Base-by-base conservation (phyloP, 257 asterid genomes). In the Nicotiana tomentosiformis region DNA sequence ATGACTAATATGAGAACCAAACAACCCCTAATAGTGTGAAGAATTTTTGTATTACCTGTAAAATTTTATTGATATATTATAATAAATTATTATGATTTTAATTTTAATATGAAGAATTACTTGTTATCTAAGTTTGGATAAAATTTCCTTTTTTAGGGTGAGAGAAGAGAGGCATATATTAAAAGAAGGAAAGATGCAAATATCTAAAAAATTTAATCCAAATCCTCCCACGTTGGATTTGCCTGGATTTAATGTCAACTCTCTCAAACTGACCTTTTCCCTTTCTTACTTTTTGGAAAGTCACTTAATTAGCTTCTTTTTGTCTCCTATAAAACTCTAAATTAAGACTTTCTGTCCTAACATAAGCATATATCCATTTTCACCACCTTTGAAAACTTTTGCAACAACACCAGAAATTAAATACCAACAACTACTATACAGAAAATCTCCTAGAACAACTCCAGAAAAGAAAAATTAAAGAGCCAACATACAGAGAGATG, bases 161-260 rank as follows among this genome's bases (percentile, higher is more conserved):
- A 43, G 35, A 43, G 8, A 1, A 74, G 56, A 74, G 61, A 46
- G 62, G 80, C 23, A 74, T 3, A 46, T 74, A 23, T 74, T 23
- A 74, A 72, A 49, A 74, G 61, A 74, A 70, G 35, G 78, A 70
- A 70, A 70, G 1, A 43, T 43, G 46, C 12, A 49, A 74, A 74
- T 39, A 39, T 74, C 79, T 55, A 23, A 0, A 74, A 49, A 20
- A 2, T 12, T 70, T 74, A 74, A 74, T 26, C 43, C 64, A 23
- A 74, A 74, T 74, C 80, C 4, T 15, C 62, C 80, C 80, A 74
- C 80, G 80, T 74, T 74, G 80, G 80, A 74, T 66, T 33, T 66
- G 76, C 76, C 26, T 66, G 3, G 51, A 66, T 74, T 3, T 49
- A 74, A 26, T 74, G 80, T 49, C 80, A 74, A 74, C 80, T 49